A percentile compares a stretch with the other conserved stretches of the same genome.
phyloP scores from a whole-genome alignment of 2,329 filamentous ascomycete species.

The Clarireedia homoeocarpa region DNA sequence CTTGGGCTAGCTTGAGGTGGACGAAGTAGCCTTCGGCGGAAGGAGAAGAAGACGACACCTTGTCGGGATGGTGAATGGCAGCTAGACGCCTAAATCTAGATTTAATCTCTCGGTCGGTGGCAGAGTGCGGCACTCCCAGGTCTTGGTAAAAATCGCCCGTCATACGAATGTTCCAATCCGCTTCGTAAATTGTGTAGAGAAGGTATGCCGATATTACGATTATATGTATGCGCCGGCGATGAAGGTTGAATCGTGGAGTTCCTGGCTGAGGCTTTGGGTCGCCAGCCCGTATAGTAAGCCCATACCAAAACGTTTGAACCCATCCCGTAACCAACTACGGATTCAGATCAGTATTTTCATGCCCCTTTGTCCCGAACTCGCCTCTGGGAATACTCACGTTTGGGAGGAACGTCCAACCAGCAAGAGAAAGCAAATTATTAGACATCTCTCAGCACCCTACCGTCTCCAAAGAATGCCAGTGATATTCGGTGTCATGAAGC shows the following conservation, averaged over 20 bases:
- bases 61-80: conserved; percentile 32
- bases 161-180: conserved; percentile 69
- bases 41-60: conserved; percentile 35
- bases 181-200: conserved; percentile 86
- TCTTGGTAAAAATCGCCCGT: conserved; percentile 71
- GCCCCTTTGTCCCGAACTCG: not conserved
- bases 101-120: conserved; percentile 71
- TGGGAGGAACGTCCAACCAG: conserved; percentile 56
- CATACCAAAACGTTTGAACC: conserved; percentile 76
- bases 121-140: conserved; percentile 61
- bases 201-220: conserved; percentile 79
- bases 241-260: conserved; percentile 58
- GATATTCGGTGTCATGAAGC: not conserved
- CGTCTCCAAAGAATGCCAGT: not conserved
- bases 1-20: conserved; percentile 73
- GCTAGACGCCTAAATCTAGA: conserved; percentile 51
- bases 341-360: conserved; percentile 10
- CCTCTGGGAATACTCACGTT: conserved; percentile 36
- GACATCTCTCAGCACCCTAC: conserved; percentile 16
- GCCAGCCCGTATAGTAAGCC: conserved; percentile 81
- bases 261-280: conserved; percentile 68
- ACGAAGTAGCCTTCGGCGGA: conserved; percentile 56
- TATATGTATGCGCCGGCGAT: conserved; percentile 78
- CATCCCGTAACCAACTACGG: conserved; percentile 67
- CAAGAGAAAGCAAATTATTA: conserved; percentile 40